Evolutionary conservation across 768 basidiomycete species (phyloP).

Genomic region (Pleurotus tuoliensis): DNA sequence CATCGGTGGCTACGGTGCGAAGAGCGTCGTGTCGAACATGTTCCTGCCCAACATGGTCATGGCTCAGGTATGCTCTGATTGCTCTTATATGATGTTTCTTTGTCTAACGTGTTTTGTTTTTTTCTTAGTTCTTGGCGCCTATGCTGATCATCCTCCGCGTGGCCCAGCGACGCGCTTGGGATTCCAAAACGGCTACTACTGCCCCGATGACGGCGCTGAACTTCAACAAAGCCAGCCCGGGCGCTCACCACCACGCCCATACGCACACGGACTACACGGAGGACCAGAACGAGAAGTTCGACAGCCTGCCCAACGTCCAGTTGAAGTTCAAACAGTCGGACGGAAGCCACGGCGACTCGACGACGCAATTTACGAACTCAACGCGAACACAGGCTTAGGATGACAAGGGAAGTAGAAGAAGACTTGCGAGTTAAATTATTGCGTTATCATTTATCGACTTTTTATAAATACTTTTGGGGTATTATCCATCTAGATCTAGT

Average conservation of each 20-base stretch:
- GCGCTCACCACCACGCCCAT: not conserved
- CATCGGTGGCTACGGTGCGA: slow-evolving; percentile 16
- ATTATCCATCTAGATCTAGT: too few relatives aligned
- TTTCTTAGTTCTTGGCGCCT: slow-evolving; percentile 9
- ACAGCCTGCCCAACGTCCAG: not conserved
- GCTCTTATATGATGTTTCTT: not conserved
- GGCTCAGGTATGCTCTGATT: slow-evolving; percentile 5
- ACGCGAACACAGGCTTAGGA: not conserved
- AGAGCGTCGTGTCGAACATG: slow-evolving; percentile 11
- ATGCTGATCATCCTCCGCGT: slow-evolving; percentile 11
- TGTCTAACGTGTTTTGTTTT: not conserved
- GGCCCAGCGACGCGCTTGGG: slow-evolving; percentile 11
- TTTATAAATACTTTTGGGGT: too few relatives aligned
- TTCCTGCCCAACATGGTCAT: slow-evolving; percentile 12
- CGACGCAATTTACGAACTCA: not conserved
- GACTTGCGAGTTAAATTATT: too few relatives aligned
- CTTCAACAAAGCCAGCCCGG: not conserved
- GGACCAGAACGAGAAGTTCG: slow-evolving; percentile 1
- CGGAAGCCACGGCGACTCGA: not conserved
- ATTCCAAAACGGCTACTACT: slow-evolving; percentile 7
- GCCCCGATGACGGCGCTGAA: slow-evolving; percentile 4
- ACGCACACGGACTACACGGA: slow-evolving; percentile 5
- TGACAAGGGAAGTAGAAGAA: too few relatives aligned
- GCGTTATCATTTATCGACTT: too few relatives aligned
- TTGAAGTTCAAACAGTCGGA: slow-evolving; percentile 1